phyloP scores from a whole-genome alignment of 2,329 filamentous ascomycete species.

The Atkinsonella texensis region DNA sequence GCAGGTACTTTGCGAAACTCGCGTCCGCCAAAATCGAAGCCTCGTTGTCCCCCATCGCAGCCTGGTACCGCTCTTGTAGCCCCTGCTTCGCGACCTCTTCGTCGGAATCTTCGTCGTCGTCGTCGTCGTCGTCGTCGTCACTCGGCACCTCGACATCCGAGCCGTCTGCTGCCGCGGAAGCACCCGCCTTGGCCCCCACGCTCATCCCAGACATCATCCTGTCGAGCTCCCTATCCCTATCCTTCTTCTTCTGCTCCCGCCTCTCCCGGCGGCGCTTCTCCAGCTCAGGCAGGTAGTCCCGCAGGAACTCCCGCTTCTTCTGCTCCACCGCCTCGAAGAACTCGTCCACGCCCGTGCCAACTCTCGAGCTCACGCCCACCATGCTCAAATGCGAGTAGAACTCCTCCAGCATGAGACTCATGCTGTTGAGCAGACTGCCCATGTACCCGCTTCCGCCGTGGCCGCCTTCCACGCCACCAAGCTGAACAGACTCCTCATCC shows the following conservation, averaged over 20 bases:
- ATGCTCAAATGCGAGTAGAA: conserved; percentile 93
- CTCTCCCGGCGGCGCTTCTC: conserved; percentile 65
- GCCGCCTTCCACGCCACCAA: conserved; percentile 60
- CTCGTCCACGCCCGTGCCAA: conserved; percentile 79
- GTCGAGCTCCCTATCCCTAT: conserved; percentile 70
- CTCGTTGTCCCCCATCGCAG: conserved; percentile 52
- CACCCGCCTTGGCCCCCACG: conserved; percentile 20
- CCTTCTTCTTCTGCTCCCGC: conserved; percentile 59
- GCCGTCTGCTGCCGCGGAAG: conserved; percentile 28
- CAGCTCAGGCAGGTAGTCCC: conserved; percentile 85
- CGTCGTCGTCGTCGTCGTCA: conserved; percentile 52
- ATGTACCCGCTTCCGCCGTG: conserved; percentile 85
- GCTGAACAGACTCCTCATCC: conserved; percentile 68
- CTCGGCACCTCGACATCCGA: conserved; percentile 42
- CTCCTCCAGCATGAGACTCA: conserved; percentile 94
- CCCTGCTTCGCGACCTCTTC: conserved; percentile 52
- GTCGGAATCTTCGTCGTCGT: conserved; percentile 41
- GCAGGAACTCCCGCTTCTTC: conserved; percentile 79
- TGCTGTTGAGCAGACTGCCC: conserved; percentile 89
- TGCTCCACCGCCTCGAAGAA: conserved; percentile 84
- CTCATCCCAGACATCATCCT: conserved; percentile 93
- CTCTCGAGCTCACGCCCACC: conserved; percentile 86
- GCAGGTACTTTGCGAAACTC: conserved; percentile 50
- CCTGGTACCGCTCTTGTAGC: conserved; percentile 63
- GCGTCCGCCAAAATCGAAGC: conserved; percentile 40